Evolutionary conservation across 495 filamentous ascomycete genomes (phyloP).

Genomic region (Talaromyces nanjingensis): DNA sequence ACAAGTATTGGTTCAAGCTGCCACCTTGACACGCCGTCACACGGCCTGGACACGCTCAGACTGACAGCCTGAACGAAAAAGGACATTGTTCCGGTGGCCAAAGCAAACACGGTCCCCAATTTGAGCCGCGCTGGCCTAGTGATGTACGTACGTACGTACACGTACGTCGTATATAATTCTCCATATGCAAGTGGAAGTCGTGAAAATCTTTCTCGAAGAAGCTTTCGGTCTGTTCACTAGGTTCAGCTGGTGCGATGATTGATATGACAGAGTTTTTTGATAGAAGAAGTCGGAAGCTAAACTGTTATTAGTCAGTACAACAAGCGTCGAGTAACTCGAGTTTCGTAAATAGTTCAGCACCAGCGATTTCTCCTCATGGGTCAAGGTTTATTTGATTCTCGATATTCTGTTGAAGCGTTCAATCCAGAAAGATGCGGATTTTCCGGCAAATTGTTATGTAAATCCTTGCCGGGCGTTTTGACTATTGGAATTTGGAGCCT

Average conservation of each 20-base stretch:
- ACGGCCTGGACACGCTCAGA: neutral
- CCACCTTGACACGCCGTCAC: neutral
- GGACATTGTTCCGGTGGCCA: neutral
- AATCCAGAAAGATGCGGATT: neutral
- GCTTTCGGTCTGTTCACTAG: neutral
- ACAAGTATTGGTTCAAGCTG: neutral
- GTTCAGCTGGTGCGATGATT: neutral
- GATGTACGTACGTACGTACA: neutral
- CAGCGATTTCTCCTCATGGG: neutral
- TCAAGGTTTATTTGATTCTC: neutral
- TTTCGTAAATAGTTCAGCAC: neutral
- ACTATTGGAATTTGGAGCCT: neutral
- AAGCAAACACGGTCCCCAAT: neutral
- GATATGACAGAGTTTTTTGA: neutral
- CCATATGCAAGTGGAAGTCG: neutral
- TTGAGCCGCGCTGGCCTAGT: neutral
- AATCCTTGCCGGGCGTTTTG: neutral
- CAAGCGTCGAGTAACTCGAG: neutral
- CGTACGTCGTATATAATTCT: too few species aligned
- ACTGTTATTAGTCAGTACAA: neutral
- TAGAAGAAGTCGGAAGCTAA: neutral
- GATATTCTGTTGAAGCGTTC: neutral
- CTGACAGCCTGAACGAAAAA: neutral
- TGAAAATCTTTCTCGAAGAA: neutral
- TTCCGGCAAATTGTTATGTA: neutral